These are phyloP conservation scores for Medicago lupulina DNA, from an alignment of 306 rosid genomes.

Conservation along the genomic window DNA sequence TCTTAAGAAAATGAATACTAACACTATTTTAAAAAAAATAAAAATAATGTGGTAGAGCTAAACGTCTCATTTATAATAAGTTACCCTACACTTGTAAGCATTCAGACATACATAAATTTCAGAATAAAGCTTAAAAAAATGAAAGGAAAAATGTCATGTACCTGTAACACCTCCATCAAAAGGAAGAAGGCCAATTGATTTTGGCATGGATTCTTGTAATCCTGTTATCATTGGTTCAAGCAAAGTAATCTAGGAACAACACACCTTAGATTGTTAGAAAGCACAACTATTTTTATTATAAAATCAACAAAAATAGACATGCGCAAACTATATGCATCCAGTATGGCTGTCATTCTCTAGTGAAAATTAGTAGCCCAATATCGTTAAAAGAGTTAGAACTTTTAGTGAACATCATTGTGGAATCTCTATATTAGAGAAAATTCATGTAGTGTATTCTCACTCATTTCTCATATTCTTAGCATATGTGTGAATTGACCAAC, in stretches of 20 bases:
- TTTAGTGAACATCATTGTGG: neutral
- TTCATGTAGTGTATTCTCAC: neutral
- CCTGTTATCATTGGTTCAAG: slow-evolving; percentile 94
- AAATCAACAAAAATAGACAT: slow-evolving; percentile 9
- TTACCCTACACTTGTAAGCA: slow-evolving; percentile 21
- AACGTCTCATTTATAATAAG: neutral
- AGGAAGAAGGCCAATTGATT: slow-evolving; percentile 94
- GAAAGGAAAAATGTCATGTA: slow-evolving; percentile 43
- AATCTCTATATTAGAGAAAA: slow-evolving; percentile 27
- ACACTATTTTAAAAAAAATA: neutral
- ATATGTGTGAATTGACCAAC: slow-evolving; percentile 3
- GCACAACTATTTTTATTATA: slow-evolving; percentile 9
- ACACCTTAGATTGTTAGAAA: slow-evolving; percentile 36
- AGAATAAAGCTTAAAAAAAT: neutral
- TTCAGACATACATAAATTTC: slow-evolving; percentile 8
- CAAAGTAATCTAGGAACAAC: slow-evolving; percentile 69
- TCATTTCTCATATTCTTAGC: slow-evolving; percentile 30
- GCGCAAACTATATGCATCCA: slow-evolving; percentile 26
- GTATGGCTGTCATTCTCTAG: slow-evolving; percentile 7
- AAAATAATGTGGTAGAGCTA: neutral
- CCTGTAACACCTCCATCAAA: slow-evolving; percentile 98
- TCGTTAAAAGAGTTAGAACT: slow-evolving; percentile 5
- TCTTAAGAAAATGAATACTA: neutral
- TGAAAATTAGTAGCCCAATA: slow-evolving; percentile 19
- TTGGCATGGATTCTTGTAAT: slow-evolving; percentile 93